Percentiles rank a stretch among this genome's conserved stretches.
phyloP scores from a whole-genome alignment of 2,329 filamentous ascomycete genomes.

The Elsinoe australis region DNA sequence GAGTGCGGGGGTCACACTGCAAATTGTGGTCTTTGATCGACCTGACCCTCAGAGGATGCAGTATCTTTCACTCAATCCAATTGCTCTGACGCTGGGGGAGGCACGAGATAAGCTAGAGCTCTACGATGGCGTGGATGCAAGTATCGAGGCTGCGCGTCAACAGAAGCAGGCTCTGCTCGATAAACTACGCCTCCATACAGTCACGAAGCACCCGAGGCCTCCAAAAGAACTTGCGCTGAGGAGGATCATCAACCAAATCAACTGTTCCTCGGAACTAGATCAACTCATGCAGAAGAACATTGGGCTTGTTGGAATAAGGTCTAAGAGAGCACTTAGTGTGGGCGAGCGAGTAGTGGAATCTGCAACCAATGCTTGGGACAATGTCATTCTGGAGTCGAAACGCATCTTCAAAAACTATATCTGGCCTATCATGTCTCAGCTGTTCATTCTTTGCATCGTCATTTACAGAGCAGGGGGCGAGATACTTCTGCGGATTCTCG shows the following conservation, averaged over 20 bases:
- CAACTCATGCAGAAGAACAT: slow-evolving; percentile 82
- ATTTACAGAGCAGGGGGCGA: slow-evolving; percentile 76
- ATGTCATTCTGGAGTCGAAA: slow-evolving; percentile 60
- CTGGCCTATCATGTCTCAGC: slow-evolving; percentile 62
- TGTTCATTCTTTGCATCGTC: slow-evolving; percentile 72
- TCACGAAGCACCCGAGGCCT: slow-evolving; percentile 66
- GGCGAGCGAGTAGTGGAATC: slow-evolving; percentile 92
- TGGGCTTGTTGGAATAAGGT: slow-evolving; percentile 70
- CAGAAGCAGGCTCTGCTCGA: slow-evolving; percentile 63
- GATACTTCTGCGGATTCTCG: slow-evolving; percentile 65
- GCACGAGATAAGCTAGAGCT: slow-evolving; percentile 45
- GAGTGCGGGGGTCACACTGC: slow-evolving; percentile 63
- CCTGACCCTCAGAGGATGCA: slow-evolving; percentile 86
- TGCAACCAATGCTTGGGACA: slow-evolving; percentile 75
- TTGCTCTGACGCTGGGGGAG: slow-evolving; percentile 75
- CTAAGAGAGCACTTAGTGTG: slow-evolving; percentile 80
- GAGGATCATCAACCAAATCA: slow-evolving; percentile 84
- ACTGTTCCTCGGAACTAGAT: slow-evolving; percentile 88
- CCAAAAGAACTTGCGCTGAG: slow-evolving; percentile 74
- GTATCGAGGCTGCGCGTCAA: slow-evolving; percentile 60
- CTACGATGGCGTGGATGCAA: slow-evolving; percentile 56
- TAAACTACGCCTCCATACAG: slow-evolving; percentile 82
- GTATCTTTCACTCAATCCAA: slow-evolving; percentile 85
- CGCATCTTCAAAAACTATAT: slow-evolving; percentile 65
- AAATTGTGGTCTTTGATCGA: slow-evolving; percentile 82